phyloP scores from a whole-genome alignment of 495 filamentous ascomycete genomes.

The Podospora appendiculata region DNA sequence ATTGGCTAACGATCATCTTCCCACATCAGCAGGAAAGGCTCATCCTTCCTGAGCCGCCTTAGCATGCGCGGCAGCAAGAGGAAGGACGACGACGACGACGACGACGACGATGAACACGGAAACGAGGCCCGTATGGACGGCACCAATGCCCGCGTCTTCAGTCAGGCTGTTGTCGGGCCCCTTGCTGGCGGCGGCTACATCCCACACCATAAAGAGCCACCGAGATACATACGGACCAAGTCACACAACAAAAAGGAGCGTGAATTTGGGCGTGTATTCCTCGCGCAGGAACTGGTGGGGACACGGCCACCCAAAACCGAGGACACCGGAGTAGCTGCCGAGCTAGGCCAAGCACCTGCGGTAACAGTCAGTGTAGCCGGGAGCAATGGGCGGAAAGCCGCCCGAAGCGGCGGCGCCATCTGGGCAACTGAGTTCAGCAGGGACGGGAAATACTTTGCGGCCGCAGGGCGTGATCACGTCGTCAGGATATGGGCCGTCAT shows the following conservation, averaged over 20 bases:
- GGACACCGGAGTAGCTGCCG: conserved; percentile 1
- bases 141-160: conserved; percentile 72
- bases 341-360: conserved; percentile 19
- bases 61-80: conserved; percentile 72
- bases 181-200: conserved; percentile 68
- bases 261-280: conserved; percentile 79
- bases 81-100: conserved; percentile 48
- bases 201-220: conserved; percentile 81
- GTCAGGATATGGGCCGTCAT: conserved; percentile 91
- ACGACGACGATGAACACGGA: conserved; percentile 61
- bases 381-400: conserved; percentile 24
- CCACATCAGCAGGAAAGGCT: conserved; percentile 56
- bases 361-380: conserved; percentile 31
- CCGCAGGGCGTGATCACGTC: conserved; percentile 77
- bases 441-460: conserved; percentile 86
- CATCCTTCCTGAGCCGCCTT: conserved; percentile 80
- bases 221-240: conserved; percentile 81
- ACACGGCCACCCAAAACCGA: conserved; percentile 20
- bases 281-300: conserved; percentile 76
- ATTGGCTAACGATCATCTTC: conserved; percentile 3
- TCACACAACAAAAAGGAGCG: conserved; percentile 74
- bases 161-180: conserved; percentile 48
- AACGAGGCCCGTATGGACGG: conserved; percentile 68
- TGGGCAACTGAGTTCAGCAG: conserved; percentile 93
- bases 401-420: conserved; percentile 51